Conservation (phyloP, 441 rosid species). For the Eruca vesicaria region DNA sequence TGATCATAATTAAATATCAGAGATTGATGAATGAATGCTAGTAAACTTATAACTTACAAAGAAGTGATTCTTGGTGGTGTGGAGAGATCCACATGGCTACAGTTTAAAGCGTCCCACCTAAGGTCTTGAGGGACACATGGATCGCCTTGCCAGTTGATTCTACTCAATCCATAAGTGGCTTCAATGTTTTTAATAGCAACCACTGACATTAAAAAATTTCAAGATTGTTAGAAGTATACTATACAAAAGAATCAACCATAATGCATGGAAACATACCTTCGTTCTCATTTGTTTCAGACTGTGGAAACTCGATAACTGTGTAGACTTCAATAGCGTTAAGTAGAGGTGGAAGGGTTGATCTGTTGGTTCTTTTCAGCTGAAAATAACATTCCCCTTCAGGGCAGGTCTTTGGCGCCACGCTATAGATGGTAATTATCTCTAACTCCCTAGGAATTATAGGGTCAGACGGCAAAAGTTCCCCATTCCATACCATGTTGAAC, state of each 20-base stretch:
- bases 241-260: background rate
- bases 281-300: constrained; percentile 19
- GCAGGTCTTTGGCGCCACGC: background rate
- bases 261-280: constrained; percentile 20
- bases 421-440: background rate
- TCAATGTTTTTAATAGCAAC: background rate
- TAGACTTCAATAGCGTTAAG: constrained; percentile 40
- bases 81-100: background rate
- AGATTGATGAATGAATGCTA: background rate
- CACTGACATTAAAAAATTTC: constrained; percentile 9
- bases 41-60: constrained; percentile 18
- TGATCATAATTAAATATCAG: background rate
- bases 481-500: constrained; percentile 9
- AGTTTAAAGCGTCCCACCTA: constrained; percentile 24
- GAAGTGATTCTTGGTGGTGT: constrained; percentile 21
- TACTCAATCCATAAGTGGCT: constrained; percentile 14
- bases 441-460: background rate
- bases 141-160: constrained; percentile 34
- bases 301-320: constrained; percentile 37
- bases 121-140: constrained; percentile 19
- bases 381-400: background rate
- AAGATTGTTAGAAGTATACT: background rate
- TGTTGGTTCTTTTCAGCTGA: constrained; percentile 29
- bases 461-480: background rate
- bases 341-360: constrained; percentile 36